Percentiles rank a stretch among this genome's conserved stretches.
These are phyloP conservation scores for Cynanchum wilfordii DNA, from an alignment of 257 asterid species.

Conservation along the genomic window DNA sequence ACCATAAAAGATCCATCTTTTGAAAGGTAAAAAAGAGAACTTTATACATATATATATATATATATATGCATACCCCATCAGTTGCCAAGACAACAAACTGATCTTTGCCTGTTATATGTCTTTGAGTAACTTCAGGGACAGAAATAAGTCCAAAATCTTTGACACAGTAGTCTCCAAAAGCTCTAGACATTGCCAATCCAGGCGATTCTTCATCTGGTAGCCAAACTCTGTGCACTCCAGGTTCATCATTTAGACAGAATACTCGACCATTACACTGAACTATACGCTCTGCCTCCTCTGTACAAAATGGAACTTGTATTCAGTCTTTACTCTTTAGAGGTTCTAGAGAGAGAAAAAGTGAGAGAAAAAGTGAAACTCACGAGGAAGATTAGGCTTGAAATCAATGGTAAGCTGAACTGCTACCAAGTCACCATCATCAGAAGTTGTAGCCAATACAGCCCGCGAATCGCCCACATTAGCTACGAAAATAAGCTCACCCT, in stretches of 20 bases:
- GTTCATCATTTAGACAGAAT: slow-evolving; percentile 70
- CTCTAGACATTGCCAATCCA: slow-evolving; percentile 97
- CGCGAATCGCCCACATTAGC: slow-evolving; percentile 98
- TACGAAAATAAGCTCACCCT: slow-evolving; percentile 67
- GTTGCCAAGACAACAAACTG: slow-evolving; percentile 84
- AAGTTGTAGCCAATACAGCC: slow-evolving; percentile 76
- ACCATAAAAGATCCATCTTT: background rate
- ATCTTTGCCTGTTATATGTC: slow-evolving; percentile 59
- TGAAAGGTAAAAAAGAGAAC: background rate
- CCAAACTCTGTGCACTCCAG: slow-evolving; percentile 88
- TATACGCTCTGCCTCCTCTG: slow-evolving; percentile 92
- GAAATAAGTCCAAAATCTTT: slow-evolving; percentile 87
- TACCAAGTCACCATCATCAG: slow-evolving; percentile 52
- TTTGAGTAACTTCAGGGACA: slow-evolving; percentile 78
- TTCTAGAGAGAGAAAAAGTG: background rate
- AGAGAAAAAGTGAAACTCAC: slow-evolving; percentile 40
- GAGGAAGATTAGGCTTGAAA: slow-evolving; percentile 89
- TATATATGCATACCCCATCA: slow-evolving; percentile 65
- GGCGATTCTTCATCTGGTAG: slow-evolving; percentile 78
- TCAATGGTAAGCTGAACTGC: slow-evolving; percentile 83
- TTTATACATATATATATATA: no score
- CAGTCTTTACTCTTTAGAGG: background rate
- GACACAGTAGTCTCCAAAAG: slow-evolving; percentile 86
- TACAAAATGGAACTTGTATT: background rate
- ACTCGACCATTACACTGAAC: slow-evolving; percentile 63